Evolutionary conservation across 2,329 filamentous ascomycete species (phyloP).

Genomic region (Coniochaeta prunicola): DNA sequence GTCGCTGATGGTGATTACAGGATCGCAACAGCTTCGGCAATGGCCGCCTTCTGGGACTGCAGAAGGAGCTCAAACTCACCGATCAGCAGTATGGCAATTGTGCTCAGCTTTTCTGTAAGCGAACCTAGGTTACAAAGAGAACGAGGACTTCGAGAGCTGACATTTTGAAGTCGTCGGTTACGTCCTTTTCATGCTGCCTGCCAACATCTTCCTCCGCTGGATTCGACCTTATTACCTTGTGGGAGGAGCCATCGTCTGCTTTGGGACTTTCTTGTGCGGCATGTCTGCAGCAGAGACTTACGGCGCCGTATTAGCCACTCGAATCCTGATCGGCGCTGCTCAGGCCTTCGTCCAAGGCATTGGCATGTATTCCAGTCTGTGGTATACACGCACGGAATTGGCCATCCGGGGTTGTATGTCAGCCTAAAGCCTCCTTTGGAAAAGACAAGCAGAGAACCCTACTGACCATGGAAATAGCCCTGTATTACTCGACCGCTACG

Average conservation of each 20-base stretch:
- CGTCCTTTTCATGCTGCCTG: slow-evolving; percentile 2
- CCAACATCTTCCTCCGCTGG: slow-evolving; percentile 2
- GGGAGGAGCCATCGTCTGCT: background rate
- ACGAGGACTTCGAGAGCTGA: background rate
- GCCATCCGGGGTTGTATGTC: background rate
- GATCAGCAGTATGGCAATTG: background rate
- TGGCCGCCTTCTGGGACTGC: background rate
- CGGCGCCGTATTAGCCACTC: background rate
- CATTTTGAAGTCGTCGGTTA: slow-evolving; percentile 1
- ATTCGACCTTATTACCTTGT: background rate
- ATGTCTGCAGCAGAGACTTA: slow-evolving; percentile 2
- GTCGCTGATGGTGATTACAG: background rate
- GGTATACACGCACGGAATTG: background rate
- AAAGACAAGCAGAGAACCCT: background rate
- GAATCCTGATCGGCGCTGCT: background rate
- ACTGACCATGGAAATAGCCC: background rate
- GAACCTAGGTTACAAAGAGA: background rate
- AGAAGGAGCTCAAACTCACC: background rate
- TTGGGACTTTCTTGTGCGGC: background rate
- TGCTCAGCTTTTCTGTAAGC: background rate
- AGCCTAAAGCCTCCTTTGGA: background rate
- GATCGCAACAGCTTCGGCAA: slow-evolving; percentile 1
- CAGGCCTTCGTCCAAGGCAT: slow-evolving; percentile 2
- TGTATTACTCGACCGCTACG: slow-evolving; percentile 1
- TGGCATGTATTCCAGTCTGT: background rate